These are phyloP conservation scores for Senecio squalidus DNA, from an alignment of 140 eudicot genomes.

Conservation along the genomic window DNA sequence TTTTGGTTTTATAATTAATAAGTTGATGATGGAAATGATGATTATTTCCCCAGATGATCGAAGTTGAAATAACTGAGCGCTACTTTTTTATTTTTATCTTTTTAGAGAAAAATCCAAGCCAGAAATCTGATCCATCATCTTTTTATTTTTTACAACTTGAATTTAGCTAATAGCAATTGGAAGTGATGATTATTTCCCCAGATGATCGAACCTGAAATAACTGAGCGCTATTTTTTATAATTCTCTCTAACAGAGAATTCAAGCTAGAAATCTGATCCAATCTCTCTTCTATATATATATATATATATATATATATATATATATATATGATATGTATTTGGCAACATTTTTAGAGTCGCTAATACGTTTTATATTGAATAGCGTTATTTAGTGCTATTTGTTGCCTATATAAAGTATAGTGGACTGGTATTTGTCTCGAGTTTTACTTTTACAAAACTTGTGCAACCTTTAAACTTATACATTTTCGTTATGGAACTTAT, in stretches of 20 bases:
- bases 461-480: no score
- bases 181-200: constrained; percentile 60
- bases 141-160: no score
- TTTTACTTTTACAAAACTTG: no score
- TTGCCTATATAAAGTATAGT: no score
- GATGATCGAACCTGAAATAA: constrained; percentile 49
- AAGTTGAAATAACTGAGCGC: constrained; percentile 31
- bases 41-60: constrained; percentile 41
- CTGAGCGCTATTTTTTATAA: constrained; percentile 29
- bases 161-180: constrained; percentile 13
- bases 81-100: constrained; percentile 8
- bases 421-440: no score
- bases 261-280: constrained; percentile 56
- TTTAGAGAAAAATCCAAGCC: constrained; percentile 8
- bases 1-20: neutral
- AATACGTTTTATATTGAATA: no score
- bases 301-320: no score
- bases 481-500: no score
- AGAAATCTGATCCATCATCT: constrained; percentile 16
- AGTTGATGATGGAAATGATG: constrained; percentile 34
- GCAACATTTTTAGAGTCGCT: no score
- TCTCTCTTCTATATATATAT: neutral
- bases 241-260: constrained; percentile 24
- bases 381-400: no score
- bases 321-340: no score